Conservation (phyloP, 371 early-diverging fungal genomes). For the Smittium mucronatum region DNA sequence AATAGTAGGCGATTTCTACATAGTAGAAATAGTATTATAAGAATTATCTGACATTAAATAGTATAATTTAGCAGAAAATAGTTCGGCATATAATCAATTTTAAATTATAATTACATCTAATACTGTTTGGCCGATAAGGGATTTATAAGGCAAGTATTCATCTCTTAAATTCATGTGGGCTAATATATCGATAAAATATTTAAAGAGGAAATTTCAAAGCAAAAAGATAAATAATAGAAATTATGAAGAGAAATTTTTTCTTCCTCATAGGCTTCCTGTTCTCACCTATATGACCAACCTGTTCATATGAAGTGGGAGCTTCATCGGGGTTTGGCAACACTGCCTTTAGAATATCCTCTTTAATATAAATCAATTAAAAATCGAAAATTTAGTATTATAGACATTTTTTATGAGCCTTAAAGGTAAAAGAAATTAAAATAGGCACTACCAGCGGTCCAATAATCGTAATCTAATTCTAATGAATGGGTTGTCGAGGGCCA, state of each 20-base stretch:
- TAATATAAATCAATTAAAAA: too few relatives aligned
- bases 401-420: background rate
- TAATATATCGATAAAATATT: too few relatives aligned
- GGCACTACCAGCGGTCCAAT: constrained; percentile 49
- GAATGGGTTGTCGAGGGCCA: constrained; percentile 38
- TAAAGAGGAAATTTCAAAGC: background rate
- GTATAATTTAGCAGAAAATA: too few relatives aligned
- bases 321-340: constrained; percentile 77
- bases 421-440: background rate
- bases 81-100: too few relatives aligned
- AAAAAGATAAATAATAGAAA: background rate
- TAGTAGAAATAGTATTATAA: constrained; percentile 27
- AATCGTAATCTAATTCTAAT: constrained; percentile 51
- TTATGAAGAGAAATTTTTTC: too few relatives aligned
- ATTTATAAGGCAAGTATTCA: constrained; percentile 76
- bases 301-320: constrained; percentile 80
- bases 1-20: constrained; percentile 67
- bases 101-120: constrained; percentile 58
- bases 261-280: too few relatives aligned
- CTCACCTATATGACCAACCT: constrained; percentile 76
- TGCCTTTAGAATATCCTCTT: constrained; percentile 70
- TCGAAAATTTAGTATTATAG: background rate
- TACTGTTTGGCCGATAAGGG: constrained; percentile 83
- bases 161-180: constrained; percentile 94
- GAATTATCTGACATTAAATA: too few relatives aligned